These are phyloP conservation scores for Ustilago bromivora DNA, from an alignment of 1,284 basidiomycete species.

Conservation along the genomic window DNA sequence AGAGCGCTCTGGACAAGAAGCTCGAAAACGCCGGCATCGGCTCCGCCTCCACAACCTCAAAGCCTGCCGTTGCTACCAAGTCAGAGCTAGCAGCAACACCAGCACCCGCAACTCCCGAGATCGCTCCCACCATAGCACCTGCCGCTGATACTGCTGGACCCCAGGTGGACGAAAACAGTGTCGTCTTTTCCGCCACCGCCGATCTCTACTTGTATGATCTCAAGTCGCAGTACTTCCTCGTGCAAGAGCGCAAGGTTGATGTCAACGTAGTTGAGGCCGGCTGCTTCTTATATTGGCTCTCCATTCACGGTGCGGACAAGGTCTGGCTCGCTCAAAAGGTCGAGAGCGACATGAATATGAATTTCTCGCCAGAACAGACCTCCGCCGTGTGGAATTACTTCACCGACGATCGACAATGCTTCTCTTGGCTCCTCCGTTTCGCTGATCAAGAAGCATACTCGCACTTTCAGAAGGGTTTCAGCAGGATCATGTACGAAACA, in stretches of 20 bases:
- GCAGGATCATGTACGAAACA: slow-evolving; percentile 83
- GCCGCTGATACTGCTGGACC: slow-evolving; percentile 37
- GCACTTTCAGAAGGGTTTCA: slow-evolving; percentile 78
- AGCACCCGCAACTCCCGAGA: slow-evolving; percentile 7
- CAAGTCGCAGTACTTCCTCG: slow-evolving; percentile 78
- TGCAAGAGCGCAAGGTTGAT: slow-evolving; percentile 77
- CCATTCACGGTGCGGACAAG: slow-evolving; percentile 71
- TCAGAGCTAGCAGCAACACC: slow-evolving; percentile 9
- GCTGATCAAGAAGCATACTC: slow-evolving; percentile 75
- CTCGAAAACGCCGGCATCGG: slow-evolving; percentile 33
- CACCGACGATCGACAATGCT: slow-evolving; percentile 75
- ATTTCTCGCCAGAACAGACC: slow-evolving; percentile 63
- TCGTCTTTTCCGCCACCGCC: slow-evolving; percentile 65
- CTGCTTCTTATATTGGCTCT: slow-evolving; percentile 75
- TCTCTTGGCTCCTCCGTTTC: slow-evolving; percentile 88
- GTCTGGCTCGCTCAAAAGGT: slow-evolving; percentile 80
- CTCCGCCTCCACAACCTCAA: slow-evolving; percentile 10
- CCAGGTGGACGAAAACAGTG: slow-evolving; percentile 23
- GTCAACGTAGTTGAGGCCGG: slow-evolving; percentile 78
- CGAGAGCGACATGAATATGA: slow-evolving; percentile 71
- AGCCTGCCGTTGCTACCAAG: slow-evolving; percentile 4
- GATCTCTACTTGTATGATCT: slow-evolving; percentile 80
- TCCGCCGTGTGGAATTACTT: slow-evolving; percentile 86
- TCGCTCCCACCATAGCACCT: slow-evolving; percentile 35
- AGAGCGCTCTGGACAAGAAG: slow-evolving; percentile 37